Evolutionary conservation across 345 rosid species (phyloP), one percentile per base, ranked within the genome.

Genomic region (Aquilaria sinensis): DNA sequence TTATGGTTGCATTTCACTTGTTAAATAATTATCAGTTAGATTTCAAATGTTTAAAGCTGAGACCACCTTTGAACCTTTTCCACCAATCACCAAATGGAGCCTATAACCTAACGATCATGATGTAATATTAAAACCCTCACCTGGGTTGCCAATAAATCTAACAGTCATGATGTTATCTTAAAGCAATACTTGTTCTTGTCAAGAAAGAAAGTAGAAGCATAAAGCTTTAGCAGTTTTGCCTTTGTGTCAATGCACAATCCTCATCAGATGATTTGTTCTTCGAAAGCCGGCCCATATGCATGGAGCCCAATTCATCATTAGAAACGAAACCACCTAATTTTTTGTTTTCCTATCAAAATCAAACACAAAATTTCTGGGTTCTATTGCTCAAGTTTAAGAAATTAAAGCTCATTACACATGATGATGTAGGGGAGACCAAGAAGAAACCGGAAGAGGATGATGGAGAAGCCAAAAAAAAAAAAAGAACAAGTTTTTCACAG

Each of bases 191-290:
- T 23, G 23, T 1, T 23, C 23, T 23, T 23, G 23, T 23, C 23
- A 23, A 23, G 23, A 23, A 23, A 23, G 23, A 23, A 23, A 23
- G 23, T 23, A 23, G 23, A 23, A 23, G 23, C 23, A 23, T 23
- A 23, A 23, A 23, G 23, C 23, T 23, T 23, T 23, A 23, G 23
- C 23, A 23, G 23, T 1, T 23, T 23, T 23, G 23, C 1, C 23
- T 23, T 23, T 23, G 23, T 23, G 23, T 23, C 1, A 5, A 69
- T 56, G 68, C 81, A 3, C 69, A 80, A 11, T 87, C 92, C 10
- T 87, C 90, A 12, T 80, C 92, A 5, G 88, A 85, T 43, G 97
- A 88, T 63, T 70, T 83, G 79, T 86, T 86, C 74, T 81, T 93
- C 66, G 85, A 93, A 67, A 95, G 85, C 4, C 69, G 78, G 16